Percentiles rank a stretch among this genome's conserved stretches.
phyloP scores from a whole-genome alignment of 768 basidiomycete species.

The Trametes cinnabarina region DNA sequence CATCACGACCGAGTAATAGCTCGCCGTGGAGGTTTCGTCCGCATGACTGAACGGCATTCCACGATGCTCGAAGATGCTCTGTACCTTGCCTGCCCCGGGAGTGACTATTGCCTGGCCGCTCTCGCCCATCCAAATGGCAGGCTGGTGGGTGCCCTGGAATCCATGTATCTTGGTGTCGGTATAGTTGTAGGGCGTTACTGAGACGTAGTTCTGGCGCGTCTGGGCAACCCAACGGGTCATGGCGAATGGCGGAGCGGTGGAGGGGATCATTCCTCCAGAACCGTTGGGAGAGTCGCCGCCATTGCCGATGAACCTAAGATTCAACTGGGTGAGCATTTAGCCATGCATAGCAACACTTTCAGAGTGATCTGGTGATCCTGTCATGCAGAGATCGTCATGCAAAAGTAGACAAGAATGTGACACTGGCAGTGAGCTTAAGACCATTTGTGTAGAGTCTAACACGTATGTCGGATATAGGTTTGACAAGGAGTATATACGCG shows the following conservation, averaged over 20 bases:
- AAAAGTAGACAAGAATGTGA: too few relatives aligned
- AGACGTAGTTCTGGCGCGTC: constrained; percentile 74
- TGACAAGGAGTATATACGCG: too few relatives aligned
- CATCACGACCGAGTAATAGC: constrained; percentile 58
- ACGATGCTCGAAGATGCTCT: constrained; percentile 55
- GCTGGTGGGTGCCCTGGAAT: constrained; percentile 73
- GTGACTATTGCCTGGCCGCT: constrained; percentile 61
- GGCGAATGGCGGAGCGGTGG: constrained; percentile 74
- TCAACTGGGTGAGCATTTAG: neutral
- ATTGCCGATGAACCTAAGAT: constrained; percentile 61
- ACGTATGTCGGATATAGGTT: too few relatives aligned
- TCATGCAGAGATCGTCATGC: too few relatives aligned
- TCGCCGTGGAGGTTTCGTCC: constrained; percentile 50
- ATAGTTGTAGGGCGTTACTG: constrained; percentile 67
- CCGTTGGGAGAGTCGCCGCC: constrained; percentile 68
- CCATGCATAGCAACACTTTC: too few relatives aligned
- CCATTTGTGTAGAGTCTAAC: too few relatives aligned
- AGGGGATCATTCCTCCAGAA: constrained; percentile 78
- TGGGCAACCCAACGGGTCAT: constrained; percentile 88
- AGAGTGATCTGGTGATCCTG: too few relatives aligned
- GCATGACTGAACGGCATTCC: constrained; percentile 52
- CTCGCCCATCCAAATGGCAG: constrained; percentile 90
- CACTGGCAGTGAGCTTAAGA: too few relatives aligned
- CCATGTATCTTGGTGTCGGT: constrained; percentile 63
- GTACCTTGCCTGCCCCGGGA: constrained; percentile 53